A percentile compares a stretch with the other conserved stretches of the same genome.
Evolutionary conservation across 352 stramenopile genomes (phyloP).

Genomic region (Phytophthora europaea): DNA sequence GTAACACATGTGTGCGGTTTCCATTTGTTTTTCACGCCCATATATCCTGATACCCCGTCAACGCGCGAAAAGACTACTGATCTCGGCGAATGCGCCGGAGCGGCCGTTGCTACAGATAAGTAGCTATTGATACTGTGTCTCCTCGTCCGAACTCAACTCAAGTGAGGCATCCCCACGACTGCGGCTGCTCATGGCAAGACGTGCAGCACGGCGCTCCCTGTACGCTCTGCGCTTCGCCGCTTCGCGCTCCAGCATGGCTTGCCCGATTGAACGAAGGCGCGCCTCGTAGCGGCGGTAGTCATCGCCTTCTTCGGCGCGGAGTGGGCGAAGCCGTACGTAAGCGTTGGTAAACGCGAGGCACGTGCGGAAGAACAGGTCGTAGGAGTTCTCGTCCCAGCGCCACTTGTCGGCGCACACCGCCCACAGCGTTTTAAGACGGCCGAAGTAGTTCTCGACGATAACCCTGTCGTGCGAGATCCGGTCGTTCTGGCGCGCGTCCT

Average conservation of each 20-base stretch:
- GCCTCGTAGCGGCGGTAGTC: not conserved
- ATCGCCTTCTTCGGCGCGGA: not conserved
- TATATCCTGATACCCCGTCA: too few species aligned
- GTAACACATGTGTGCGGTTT: too few species aligned
- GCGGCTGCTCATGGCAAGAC: too few species aligned
- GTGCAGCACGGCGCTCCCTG: too few species aligned
- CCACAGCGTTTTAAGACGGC: slow-evolving; percentile 23
- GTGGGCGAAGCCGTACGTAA: not conserved
- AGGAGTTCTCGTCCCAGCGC: slow-evolving; percentile 21
- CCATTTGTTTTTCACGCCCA: too few species aligned
- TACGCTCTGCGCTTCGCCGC: not conserved
- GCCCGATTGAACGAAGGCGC: not conserved
- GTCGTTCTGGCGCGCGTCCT: slow-evolving; percentile 19
- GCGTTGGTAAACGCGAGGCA: slow-evolving; percentile 10
- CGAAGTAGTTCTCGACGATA: slow-evolving; percentile 34
- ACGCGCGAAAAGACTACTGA: too few species aligned
- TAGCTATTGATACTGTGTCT: too few species aligned
- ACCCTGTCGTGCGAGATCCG: slow-evolving; percentile 25
- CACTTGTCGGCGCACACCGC: slow-evolving; percentile 9
- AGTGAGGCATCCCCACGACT: too few species aligned
- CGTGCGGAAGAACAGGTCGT: slow-evolving; percentile 9
- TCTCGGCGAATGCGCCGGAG: too few species aligned
- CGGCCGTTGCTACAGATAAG: too few species aligned
- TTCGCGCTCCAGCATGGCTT: not conserved
- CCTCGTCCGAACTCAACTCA: too few species aligned